Conservation (phyloP, 2,329 filamentous ascomycete genomes). For the Tolypocladium pustulatum region DNA sequence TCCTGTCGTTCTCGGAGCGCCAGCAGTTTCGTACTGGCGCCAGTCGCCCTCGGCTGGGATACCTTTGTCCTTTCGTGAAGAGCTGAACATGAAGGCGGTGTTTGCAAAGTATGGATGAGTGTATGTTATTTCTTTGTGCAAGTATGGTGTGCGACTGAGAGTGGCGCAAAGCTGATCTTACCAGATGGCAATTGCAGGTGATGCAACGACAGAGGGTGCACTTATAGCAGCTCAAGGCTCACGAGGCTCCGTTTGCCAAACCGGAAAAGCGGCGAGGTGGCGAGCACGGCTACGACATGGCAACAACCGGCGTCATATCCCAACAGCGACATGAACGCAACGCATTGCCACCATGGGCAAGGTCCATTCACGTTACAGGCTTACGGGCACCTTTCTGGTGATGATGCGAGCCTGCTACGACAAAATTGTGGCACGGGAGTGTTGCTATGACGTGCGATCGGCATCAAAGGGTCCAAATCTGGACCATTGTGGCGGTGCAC, state of each 20-base stretch:
- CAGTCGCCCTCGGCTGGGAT: background rate
- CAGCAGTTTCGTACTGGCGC: background rate
- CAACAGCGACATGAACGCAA: background rate
- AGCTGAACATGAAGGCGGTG: background rate
- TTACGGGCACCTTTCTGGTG: background rate
- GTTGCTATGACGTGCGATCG: background rate
- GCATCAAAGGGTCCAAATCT: background rate
- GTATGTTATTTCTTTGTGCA: no score
- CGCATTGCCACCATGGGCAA: background rate
- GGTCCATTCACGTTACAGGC: no score
- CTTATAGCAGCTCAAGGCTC: background rate
- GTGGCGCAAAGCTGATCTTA: background rate
- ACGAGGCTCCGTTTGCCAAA: no score
- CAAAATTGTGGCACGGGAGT: background rate
- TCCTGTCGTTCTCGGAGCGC: background rate
- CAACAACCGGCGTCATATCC: background rate
- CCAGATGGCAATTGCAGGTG: background rate
- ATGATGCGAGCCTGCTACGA: background rate
- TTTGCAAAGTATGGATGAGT: background rate
- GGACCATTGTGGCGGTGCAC: background rate
- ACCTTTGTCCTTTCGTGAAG: background rate
- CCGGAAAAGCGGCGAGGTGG: background rate
- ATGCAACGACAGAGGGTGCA: background rate
- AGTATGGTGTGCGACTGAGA: no score
- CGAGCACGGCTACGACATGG: background rate